Evolutionary conservation across 140 eudicot species (phyloP), one percentile per base, ranked within the genome.

Genomic region (Erigeron philadelphicus): DNA sequence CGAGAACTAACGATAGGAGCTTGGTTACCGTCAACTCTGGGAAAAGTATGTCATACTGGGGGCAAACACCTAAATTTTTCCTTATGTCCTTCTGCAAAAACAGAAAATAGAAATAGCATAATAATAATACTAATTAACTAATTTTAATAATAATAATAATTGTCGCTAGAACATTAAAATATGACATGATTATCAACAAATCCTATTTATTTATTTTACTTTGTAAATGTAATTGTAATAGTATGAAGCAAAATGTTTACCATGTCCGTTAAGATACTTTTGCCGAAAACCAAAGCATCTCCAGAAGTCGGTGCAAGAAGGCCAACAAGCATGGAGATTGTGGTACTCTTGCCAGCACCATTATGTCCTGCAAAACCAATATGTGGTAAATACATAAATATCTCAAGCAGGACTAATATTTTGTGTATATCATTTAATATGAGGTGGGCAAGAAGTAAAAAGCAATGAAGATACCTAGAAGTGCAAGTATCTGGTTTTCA

Each of bases 271-370:
- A 86, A 82, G 75, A 93, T 93, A 72, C 80, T 93, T 77, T 80
- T 89, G 52, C 99, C 97, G 73, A 85, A 83, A 53, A 93, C 81
- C 80, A 93, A 83, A 67, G 99, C 97, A 83, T 93, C 99, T 15
- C 99, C 99, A 56, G 97, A 87, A 60, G 99, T 85, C 25, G 99
- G 99, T 72, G 76, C 80, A 77, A 93, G 85, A 85, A 93, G 99
- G 70, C 99, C 99, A 80, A 89, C 99, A 40, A 93, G 96, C 97
- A 93, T 87, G 46, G 99, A 85, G 70, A 93, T 93, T 64, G 99
- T 89, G 11, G 95, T 93, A 86, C 99, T 93, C 74, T 93, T 93
- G 60, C 99, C 99, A 76, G 99, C 99, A 72, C 99, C 99, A 80
- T 93, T 93, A 62, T 93, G 99, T 55, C 99, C 99, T 86, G 59